A percentile compares a stretch with the other conserved stretches of the same genome.
Evolutionary conservation across 805 yeast species (phyloP).

Genomic region (Lachancea meyersii): DNA sequence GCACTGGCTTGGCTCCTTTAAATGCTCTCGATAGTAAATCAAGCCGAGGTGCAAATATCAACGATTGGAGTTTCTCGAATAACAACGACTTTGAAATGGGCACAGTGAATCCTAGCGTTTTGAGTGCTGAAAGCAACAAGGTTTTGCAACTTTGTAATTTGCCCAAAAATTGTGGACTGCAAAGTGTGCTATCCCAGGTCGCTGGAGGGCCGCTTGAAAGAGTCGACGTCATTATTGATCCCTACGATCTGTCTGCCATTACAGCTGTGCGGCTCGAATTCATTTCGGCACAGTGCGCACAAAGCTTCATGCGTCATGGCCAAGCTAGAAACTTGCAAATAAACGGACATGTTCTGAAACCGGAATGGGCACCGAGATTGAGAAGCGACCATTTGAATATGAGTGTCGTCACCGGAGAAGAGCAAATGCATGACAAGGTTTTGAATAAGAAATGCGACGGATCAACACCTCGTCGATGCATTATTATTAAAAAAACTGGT

Average conservation of each 20-base stretch:
- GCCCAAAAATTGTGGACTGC: constrained; percentile 41
- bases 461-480: constrained; percentile 45
- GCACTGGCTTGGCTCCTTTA: background rate
- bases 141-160: constrained; percentile 25
- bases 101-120: background rate
- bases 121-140: background rate
- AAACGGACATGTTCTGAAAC: constrained; percentile 47
- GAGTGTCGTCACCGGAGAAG: constrained; percentile 16
- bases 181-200: constrained; percentile 47
- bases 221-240: constrained; percentile 29
- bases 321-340: constrained; percentile 48
- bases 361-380: constrained; percentile 39
- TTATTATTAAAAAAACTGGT: constrained; percentile 41
- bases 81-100: background rate
- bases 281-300: constrained; percentile 47
- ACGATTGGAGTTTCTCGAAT: background rate
- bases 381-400: constrained; percentile 1
- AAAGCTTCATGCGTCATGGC: constrained; percentile 45
- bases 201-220: constrained; percentile 68
- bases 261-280: constrained; percentile 45
- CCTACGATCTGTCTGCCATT: constrained; percentile 15
- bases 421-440: background rate
- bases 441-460: background rate
- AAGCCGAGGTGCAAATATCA: background rate
- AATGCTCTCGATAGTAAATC: background rate